phyloP scores from a whole-genome alignment of 495 filamentous ascomycete species.

The Parachaetomium inaequale region DNA sequence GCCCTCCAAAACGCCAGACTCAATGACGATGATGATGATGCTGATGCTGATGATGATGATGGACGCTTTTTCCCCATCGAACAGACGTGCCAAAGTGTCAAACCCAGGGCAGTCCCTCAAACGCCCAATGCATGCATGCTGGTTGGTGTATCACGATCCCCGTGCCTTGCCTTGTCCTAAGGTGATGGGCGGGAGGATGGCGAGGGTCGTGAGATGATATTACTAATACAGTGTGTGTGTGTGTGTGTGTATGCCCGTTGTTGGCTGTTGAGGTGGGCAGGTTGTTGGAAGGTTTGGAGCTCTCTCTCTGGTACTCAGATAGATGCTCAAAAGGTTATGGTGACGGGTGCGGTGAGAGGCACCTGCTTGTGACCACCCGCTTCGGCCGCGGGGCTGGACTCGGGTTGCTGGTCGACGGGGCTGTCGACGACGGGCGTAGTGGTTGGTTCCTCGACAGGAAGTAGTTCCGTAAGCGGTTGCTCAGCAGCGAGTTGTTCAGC shows the following conservation, averaged over 20 bases:
- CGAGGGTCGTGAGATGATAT: background rate
- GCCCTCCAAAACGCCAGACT: slow-evolving; percentile 5
- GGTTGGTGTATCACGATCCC: background rate
- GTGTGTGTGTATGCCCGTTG: background rate
- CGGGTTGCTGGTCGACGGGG: background rate
- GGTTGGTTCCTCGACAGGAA: background rate
- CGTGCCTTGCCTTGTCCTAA: background rate
- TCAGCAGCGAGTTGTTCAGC: background rate
- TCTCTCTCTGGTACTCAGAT: background rate
- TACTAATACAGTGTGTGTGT: slow-evolving; percentile 2
- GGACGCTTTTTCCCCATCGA: too few relatives aligned
- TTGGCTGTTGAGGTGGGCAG: background rate
- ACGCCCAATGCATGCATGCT: slow-evolving; percentile 14
- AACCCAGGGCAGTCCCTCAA: background rate
- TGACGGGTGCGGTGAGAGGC: background rate
- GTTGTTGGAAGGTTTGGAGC: background rate
- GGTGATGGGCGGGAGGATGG: background rate
- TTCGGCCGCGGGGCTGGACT: background rate
- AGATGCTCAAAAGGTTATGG: background rate
- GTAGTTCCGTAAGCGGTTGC: background rate
- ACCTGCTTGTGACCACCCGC: background rate
- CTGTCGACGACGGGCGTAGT: background rate
- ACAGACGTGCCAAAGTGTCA: background rate
- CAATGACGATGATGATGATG: background rate
- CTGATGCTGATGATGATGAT: background rate